Evolutionary conservation across 2,329 filamentous ascomycete species (phyloP).

Genomic region (Lasiodiplodia hormozganensis): DNA sequence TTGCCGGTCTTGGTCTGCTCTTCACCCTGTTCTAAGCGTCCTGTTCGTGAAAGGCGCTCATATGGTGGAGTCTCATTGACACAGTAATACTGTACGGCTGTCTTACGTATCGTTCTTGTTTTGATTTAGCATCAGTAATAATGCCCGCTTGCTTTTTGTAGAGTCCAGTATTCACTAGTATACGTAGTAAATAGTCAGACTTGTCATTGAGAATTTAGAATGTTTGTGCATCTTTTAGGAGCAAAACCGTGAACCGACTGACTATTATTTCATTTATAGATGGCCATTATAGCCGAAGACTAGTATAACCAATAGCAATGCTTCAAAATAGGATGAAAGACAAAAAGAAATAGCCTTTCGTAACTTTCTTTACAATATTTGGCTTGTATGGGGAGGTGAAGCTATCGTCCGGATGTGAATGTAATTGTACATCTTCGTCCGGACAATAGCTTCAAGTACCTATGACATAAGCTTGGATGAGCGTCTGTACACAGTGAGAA

Average conservation of each 20-base stretch:
- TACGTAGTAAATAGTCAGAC: neutral
- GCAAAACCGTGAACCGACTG: neutral
- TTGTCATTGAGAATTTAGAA: neutral
- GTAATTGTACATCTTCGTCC: no score
- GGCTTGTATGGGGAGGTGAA: no score
- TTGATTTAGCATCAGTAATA: neutral
- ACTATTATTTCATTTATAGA: neutral
- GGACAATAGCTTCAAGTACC: no score
- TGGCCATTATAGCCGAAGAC: neutral
- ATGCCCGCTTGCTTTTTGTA: neutral
- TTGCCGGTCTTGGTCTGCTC: constrained; percentile 4
- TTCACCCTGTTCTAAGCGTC: constrained; percentile 4
- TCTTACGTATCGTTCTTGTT: neutral
- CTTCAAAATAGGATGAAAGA: no score
- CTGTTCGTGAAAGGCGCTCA: neutral
- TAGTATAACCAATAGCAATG: no score
- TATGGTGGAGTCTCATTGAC: neutral
- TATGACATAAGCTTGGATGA: no score
- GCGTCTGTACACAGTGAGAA: no score
- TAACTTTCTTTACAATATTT: no score
- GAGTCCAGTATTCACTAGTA: neutral
- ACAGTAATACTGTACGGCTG: neutral
- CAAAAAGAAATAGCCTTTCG: no score
- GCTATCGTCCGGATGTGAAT: no score
- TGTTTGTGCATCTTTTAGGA: neutral